Base-by-base conservation (phyloP, 768 basidiomycete species). In the Tulasnella sp. region DNA sequence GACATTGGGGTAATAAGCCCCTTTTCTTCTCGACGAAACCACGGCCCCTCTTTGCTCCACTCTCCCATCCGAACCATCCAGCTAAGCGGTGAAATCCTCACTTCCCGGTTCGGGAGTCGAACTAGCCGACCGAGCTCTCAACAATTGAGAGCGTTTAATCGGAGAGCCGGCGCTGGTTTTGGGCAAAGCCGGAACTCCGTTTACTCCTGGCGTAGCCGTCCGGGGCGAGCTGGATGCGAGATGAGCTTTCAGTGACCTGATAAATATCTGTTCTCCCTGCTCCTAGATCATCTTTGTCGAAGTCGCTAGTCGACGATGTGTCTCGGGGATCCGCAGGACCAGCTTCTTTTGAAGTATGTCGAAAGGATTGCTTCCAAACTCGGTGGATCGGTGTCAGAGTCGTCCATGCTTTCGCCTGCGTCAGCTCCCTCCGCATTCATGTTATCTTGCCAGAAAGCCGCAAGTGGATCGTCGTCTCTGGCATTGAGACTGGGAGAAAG, bases 301-400 rank as follows among this genome's bases (percentile, higher is more conserved):
- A 48, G 7, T 80, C 79, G 34, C 44, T 44, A 0, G 64, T 58
- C 4, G 50, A 54, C 28, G n/a, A 42, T n/a, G 34, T n/a, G 31
- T 64, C 54, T n/a, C 58, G 31, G 16, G 9, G 58, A 20, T 12
- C 18, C 20, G 64, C 5, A 3, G 60, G 12, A 11, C 60, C 58
- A 24, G 37, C n/a, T 3, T 50, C 28, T 34, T 58, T 44, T 73
- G 22, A 75, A 42, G 44, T 80, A 73, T 2, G 72, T 80, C n/a
- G 79, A 80, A 40, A 80, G 79, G 48, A 80, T 73, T 22, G 79
- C 79, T 31, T 41, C 50, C 1, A 80, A 34, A 69, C 75, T 75
- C 41, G 79, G 79, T 24, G 79, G 79, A 44, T 80, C 79, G 22
- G 69, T 42, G 58, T 80, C 79, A 37, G 64, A 72, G 44, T 74